phyloP scores from a whole-genome alignment of 1,139 yeast species.

The Taphrina flavorubra region DNA sequence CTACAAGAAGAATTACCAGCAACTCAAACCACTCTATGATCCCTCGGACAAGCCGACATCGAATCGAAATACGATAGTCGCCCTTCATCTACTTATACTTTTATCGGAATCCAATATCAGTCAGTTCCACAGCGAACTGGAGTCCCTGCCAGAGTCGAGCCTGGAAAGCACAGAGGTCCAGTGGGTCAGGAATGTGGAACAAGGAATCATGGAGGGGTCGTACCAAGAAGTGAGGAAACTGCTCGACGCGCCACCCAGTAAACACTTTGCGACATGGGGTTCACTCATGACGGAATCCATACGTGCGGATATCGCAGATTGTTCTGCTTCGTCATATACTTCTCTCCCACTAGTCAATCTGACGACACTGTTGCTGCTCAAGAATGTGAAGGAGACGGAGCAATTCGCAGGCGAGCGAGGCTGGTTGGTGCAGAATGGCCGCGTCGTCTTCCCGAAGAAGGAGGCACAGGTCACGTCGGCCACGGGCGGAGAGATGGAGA shows the following conservation, averaged over 20 bases:
- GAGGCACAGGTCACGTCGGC: slow-evolving; percentile 44
- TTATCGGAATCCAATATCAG: slow-evolving; percentile 84
- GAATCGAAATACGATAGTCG: slow-evolving; percentile 55
- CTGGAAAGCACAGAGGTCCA: slow-evolving; percentile 65
- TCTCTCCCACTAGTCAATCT: slow-evolving; percentile 81
- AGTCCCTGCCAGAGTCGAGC: slow-evolving; percentile 65
- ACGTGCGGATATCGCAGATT: slow-evolving; percentile 84
- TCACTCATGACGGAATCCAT: slow-evolving; percentile 57
- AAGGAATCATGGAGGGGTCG: slow-evolving; percentile 95
- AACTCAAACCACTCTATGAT: slow-evolving; percentile 20
- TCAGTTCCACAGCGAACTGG: slow-evolving; percentile 87
- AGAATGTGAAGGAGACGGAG: slow-evolving; percentile 69
- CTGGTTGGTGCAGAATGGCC: slow-evolving; percentile 65
- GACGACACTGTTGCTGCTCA: slow-evolving; percentile 76
- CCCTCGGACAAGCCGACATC: slow-evolving; percentile 37
- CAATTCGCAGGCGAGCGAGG: slow-evolving; percentile 64
- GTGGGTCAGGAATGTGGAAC: slow-evolving; percentile 87
- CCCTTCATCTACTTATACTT: slow-evolving; percentile 75
- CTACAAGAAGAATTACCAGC: slow-evolving; percentile 24
- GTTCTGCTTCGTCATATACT: slow-evolving; percentile 78
- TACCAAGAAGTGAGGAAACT: slow-evolving; percentile 90
- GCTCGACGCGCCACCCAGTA: slow-evolving; percentile 30
- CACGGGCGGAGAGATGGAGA: slow-evolving; percentile 25
- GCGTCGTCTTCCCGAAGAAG: slow-evolving; percentile 61
- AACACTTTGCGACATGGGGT: slow-evolving; percentile 26